Evolutionary conservation across 140 eudicot genomes (phyloP), one percentile per base, ranked within the genome.

Genomic region (Erigeron philadelphicus): DNA sequence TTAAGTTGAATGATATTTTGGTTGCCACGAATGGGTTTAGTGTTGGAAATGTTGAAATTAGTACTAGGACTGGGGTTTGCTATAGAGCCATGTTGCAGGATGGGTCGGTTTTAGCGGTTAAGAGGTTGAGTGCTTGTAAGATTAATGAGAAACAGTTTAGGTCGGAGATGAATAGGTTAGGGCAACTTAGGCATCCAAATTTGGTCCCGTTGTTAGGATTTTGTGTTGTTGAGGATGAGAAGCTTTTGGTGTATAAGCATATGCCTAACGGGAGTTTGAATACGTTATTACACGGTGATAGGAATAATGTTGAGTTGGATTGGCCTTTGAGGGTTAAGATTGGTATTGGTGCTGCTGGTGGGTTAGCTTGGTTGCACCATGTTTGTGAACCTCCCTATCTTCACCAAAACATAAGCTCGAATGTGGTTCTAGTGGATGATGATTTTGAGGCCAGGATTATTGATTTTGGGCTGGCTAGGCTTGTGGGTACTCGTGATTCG

Each of bases 281-380:
- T 42, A 73, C 86, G 0, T 70, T 76, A n/a, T 42, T 82, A 38
- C 66, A 76, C 48, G 17, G 63, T 17, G 66, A 59, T 65, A 19
- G 40, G 4, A 67, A 47, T 60, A 50, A 61, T 40, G 72, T 69
- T 41, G 45, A 23, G 31, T 54, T 85, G 59, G 86, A 81, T 72
- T 85, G 90, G 90, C 79, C 81, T 16, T 61, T 72, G 6, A 60
- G 90, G 79, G 56, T 85, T 43, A 85, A 75, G 23, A 79, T 85
- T 72, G 82, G 84, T 44, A 58, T 79, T 6, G 85, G 90, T 31
- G 85, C 87, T n/a, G 90, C 90, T 35, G 62, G 82, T 55, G 87
- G 87, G 53, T 60, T 85, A 44, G 87, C 90, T 31, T 85, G 87
- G 87, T 67, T 85, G 76, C 90, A 85, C 70, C 90, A 85, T 63